A percentile compares a stretch with the other conserved stretches of the same genome.
phyloP scores from a whole-genome alignment of 2,329 filamentous ascomycete species.

The Byssoonygena ceratinophila region DNA sequence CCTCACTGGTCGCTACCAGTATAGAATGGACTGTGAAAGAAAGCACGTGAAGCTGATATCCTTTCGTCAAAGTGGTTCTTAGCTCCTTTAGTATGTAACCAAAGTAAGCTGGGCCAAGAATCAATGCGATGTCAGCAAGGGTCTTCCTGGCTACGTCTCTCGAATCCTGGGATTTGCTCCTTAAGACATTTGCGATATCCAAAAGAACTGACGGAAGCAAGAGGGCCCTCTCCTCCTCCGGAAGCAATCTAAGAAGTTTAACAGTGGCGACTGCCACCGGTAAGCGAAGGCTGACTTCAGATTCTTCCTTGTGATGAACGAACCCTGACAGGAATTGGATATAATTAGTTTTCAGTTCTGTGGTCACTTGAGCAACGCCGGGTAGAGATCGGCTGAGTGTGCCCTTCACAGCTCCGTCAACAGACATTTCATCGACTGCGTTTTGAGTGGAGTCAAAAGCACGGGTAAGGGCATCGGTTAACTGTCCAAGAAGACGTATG shows the following conservation, averaged over 20 bases:
- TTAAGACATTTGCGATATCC: slow-evolving; percentile 84
- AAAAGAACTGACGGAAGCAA: slow-evolving; percentile 74
- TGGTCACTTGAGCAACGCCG: slow-evolving; percentile 53
- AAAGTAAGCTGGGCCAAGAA: slow-evolving; percentile 73
- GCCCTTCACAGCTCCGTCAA: slow-evolving; percentile 22
- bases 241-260: slow-evolving; percentile 73
- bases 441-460: slow-evolving; percentile 28
- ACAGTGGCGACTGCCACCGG: slow-evolving; percentile 81
- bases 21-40: slow-evolving; percentile 93
- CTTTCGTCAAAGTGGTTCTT: slow-evolving; percentile 66
- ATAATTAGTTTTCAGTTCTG: slow-evolving; percentile 64
- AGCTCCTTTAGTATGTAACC: slow-evolving; percentile 91
- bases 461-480: slow-evolving; percentile 63
- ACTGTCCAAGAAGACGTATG: slow-evolving; percentile 66
- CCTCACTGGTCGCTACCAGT: slow-evolving; percentile 61
- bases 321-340: slow-evolving; percentile 72
- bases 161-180: slow-evolving; percentile 78
- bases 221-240: slow-evolving; percentile 59
- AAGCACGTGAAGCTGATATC: slow-evolving; percentile 88
- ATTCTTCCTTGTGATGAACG: slow-evolving; percentile 87
- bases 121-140: slow-evolving; percentile 66
- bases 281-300: slow-evolving; percentile 83
- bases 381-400: slow-evolving; percentile 57
- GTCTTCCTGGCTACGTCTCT: slow-evolving; percentile 86
- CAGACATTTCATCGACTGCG: slow-evolving; percentile 14